These are phyloP conservation scores for Fusarium sp. DNA, from an alignment of 2,329 filamentous ascomycete species.

Conservation along the genomic window DNA sequence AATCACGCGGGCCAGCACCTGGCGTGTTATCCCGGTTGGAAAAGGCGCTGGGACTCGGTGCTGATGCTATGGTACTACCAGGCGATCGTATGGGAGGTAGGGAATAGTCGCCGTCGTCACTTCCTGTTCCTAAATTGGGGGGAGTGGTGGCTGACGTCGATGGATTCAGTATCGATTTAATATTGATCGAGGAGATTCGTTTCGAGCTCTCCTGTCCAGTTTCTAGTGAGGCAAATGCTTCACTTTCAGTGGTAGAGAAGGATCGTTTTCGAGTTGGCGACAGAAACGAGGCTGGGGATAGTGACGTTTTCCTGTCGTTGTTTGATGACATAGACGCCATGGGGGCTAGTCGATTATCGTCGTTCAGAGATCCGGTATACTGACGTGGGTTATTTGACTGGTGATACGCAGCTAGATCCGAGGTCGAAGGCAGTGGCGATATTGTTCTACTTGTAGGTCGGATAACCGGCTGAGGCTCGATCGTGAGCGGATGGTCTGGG, in stretches of 20 bases:
- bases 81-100: slow-evolving; percentile 56
- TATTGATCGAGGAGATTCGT: slow-evolving; percentile 79
- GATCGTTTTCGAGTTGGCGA: slow-evolving; percentile 72
- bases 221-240: slow-evolving; percentile 51
- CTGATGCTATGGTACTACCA: slow-evolving; percentile 51
- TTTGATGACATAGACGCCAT: slow-evolving; percentile 57
- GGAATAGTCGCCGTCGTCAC: slow-evolving; percentile 52
- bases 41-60: slow-evolving; percentile 53
- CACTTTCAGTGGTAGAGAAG: slow-evolving; percentile 68
- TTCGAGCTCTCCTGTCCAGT: slow-evolving; percentile 61
- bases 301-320: slow-evolving; percentile 63
- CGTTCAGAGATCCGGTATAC: slow-evolving; percentile 54
- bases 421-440: slow-evolving; percentile 54
- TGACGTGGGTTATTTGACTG: slow-evolving; percentile 53
- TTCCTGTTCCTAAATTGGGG: slow-evolving; percentile 41
- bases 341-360: slow-evolving; percentile 69
- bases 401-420: slow-evolving; percentile 63
- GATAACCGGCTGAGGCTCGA: slow-evolving; percentile 57
- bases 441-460: slow-evolving; percentile 55
- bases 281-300: slow-evolving; percentile 69
- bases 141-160: slow-evolving; percentile 41
- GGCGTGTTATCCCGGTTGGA: slow-evolving; percentile 47
- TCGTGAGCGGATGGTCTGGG: slow-evolving; percentile 55
- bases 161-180: slow-evolving; percentile 79
- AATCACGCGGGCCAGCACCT: slow-evolving; percentile 34